Evolutionary conservation across 1,139 yeast species (phyloP).

Genomic region (Torulaspora pretoriensis): DNA sequence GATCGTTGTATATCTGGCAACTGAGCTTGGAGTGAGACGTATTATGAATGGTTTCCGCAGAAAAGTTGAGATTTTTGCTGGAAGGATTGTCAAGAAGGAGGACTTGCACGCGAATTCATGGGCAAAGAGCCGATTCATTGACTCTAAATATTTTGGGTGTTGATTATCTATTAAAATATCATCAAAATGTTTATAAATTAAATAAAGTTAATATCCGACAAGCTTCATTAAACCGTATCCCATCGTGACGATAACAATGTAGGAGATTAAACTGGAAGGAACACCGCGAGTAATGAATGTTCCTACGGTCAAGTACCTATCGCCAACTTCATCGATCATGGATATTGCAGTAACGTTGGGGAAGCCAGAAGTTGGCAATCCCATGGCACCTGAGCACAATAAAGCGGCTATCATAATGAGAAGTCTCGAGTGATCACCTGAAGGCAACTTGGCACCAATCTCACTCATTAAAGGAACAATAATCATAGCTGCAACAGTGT

Average conservation of each 20-base stretch:
- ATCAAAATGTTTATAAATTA: constrained; percentile 3
- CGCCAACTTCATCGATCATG: constrained; percentile 84
- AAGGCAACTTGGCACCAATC: constrained; percentile 66
- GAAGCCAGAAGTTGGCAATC: constrained; percentile 92
- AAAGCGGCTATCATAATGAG: constrained; percentile 81
- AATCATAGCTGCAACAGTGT: constrained; percentile 92
- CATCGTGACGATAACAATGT: constrained; percentile 63
- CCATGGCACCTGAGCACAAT: constrained; percentile 91
- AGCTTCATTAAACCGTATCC: constrained; percentile 72
- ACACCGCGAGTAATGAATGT: constrained; percentile 85
- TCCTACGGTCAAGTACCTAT: constrained; percentile 75
- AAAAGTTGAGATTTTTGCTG: constrained; percentile 62
- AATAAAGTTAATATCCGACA: constrained; percentile 42
- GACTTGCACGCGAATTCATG: constrained; percentile 37
- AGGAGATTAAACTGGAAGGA: constrained; percentile 74
- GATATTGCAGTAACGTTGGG: constrained; percentile 96
- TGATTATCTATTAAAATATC: constrained; percentile 7
- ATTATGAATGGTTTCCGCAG: constrained; percentile 67
- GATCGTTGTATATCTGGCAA: constrained; percentile 68
- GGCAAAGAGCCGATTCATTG: constrained; percentile 69
- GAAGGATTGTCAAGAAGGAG: constrained; percentile 48
- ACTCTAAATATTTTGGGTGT: constrained; percentile 70
- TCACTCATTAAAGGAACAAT: constrained; percentile 84
- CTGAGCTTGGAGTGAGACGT: constrained; percentile 76
- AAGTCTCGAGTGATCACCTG: constrained; percentile 46